phyloP scores from a whole-genome alignment of 2,329 filamentous ascomycete genomes.

The Aspergillus jensenii region DNA sequence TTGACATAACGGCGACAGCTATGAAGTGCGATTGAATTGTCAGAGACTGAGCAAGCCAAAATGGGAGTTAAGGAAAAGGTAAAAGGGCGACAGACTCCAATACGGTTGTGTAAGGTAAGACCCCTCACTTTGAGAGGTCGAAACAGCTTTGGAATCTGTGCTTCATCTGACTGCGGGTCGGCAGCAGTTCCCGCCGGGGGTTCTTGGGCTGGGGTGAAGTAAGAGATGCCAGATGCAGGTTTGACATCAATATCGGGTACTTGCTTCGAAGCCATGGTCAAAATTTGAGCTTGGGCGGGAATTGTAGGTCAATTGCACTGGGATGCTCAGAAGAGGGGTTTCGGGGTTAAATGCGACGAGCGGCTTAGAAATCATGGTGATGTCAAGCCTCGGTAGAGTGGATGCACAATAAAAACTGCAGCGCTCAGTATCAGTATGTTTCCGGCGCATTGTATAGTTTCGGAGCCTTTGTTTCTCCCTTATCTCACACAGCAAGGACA shows the following conservation, averaged over 20 bases:
- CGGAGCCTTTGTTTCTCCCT: not conserved
- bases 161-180: slow-evolving; percentile 41
- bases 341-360: not conserved
- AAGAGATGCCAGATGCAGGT: slow-evolving; percentile 42
- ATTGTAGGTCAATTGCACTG: not conserved
- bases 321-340: not conserved
- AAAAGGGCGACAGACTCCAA: slow-evolving; percentile 15
- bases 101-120: slow-evolving; percentile 58
- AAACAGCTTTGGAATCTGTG: slow-evolving; percentile 57
- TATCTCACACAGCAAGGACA: too few species aligned
- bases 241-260: slow-evolving; percentile 35
- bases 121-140: slow-evolving; percentile 58
- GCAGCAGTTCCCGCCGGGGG: slow-evolving; percentile 39
- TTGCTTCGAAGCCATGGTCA: not conserved
- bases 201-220: slow-evolving; percentile 40
- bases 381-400: slow-evolving; percentile 3
- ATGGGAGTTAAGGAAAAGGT: not conserved
- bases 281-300: not conserved
- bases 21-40: slow-evolving; percentile 36
- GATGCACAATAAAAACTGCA: not conserved
- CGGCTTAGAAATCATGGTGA: slow-evolving; percentile 9
- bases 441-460: not conserved
- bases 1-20: slow-evolving; percentile 54
- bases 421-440: not conserved
- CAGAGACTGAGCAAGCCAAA: not conserved